phyloP scores from a whole-genome alignment of 352 stramenopile genomes.

The Pythium chondricola region DNA sequence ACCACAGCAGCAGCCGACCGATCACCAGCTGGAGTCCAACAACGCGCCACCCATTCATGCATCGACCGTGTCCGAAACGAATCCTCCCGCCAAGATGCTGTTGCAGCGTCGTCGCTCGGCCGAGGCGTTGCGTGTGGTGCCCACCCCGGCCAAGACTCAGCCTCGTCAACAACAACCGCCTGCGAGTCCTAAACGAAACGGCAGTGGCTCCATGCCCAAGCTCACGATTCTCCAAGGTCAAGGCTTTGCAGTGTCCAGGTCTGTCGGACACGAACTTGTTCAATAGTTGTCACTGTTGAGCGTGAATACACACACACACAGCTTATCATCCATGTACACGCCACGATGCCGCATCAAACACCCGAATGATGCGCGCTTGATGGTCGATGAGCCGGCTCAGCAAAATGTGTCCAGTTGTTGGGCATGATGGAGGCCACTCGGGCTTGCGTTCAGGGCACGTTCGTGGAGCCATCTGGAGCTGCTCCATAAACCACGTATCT shows the following conservation, averaged over 20 bases:
- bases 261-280: too few relatives aligned
- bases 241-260: too few relatives aligned
- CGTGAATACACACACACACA: too few relatives aligned
- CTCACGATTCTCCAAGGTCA: conserved; percentile 2
- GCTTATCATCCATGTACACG: too few relatives aligned
- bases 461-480: background rate
- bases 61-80: conserved; percentile 18
- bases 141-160: background rate
- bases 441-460: too few relatives aligned
- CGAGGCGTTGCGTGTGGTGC: conserved; percentile 12
- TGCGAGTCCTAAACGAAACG: background rate
- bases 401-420: too few relatives aligned
- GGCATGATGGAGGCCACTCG: too few relatives aligned
- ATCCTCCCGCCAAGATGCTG: conserved; percentile 59
- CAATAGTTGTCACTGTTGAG: too few relatives aligned
- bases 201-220: conserved; percentile 11
- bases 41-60: background rate
- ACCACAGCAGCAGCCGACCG: background rate
- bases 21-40: conserved; percentile 1
- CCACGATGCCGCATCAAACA: too few relatives aligned
- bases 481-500: background rate
- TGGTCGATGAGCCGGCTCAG: too few relatives aligned
- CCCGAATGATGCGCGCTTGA: too few relatives aligned
- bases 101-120: conserved; percentile 34
- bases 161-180: background rate